Conservation (phyloP, 2,329 filamentous ascomycete species). For the Corynespora cassiicola region DNA sequence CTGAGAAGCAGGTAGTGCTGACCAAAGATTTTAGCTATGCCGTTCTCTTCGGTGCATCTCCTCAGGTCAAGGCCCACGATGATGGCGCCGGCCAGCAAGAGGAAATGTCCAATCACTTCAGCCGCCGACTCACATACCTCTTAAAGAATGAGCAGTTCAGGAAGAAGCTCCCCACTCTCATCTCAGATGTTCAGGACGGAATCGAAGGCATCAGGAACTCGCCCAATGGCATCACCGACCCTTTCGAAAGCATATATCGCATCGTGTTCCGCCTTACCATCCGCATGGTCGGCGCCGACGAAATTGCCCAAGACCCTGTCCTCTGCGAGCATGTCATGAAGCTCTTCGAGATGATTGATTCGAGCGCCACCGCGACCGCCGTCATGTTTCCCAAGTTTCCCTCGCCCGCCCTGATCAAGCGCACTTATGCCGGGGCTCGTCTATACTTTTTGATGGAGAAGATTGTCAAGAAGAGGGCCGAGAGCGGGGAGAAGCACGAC, state of each 20-base stretch:
- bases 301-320: slow-evolving; percentile 57
- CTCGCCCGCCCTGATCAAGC: slow-evolving; percentile 50
- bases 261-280: slow-evolving; percentile 65
- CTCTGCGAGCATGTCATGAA: slow-evolving; percentile 52
- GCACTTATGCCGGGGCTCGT: slow-evolving; percentile 53
- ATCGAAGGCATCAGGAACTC: slow-evolving; percentile 47
- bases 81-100: slow-evolving; percentile 15
- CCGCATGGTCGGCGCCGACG: slow-evolving; percentile 60
- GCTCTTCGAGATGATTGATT: slow-evolving; percentile 57
- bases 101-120: slow-evolving; percentile 26
- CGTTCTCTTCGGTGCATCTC: slow-evolving; percentile 32
- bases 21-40: slow-evolving; percentile 23
- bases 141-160: slow-evolving; percentile 35
- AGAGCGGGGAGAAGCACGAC: slow-evolving; percentile 49
- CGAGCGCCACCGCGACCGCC: slow-evolving; percentile 48
- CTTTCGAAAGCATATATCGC: slow-evolving; percentile 61
- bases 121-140: slow-evolving; percentile 23
- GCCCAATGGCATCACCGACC: slow-evolving; percentile 52
- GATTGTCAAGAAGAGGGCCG: slow-evolving; percentile 55
- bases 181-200: slow-evolving; percentile 46
- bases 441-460: slow-evolving; percentile 58
- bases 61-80: slow-evolving; percentile 18
- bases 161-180: slow-evolving; percentile 49
- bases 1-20: background rate
- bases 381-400: slow-evolving; percentile 63